phyloP scores from a whole-genome alignment of 2,329 filamentous ascomycete genomes.

The Tolypocladium endophyticum region DNA sequence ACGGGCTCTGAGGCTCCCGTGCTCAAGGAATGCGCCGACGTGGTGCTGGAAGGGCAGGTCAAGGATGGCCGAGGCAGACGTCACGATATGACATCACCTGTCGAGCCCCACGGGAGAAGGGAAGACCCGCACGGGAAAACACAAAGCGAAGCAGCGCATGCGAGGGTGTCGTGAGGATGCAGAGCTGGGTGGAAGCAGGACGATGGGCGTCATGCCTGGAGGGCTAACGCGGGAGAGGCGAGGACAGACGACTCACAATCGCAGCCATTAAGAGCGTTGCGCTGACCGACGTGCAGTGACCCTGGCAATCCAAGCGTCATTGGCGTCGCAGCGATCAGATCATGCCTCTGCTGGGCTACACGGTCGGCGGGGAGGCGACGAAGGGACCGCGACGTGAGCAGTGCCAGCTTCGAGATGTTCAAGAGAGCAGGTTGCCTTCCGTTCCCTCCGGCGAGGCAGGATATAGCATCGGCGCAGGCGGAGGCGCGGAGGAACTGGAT shows the following conservation, averaged over 20 bases:
- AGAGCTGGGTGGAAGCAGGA: background rate
- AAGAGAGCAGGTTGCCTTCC: background rate
- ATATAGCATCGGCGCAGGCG: background rate
- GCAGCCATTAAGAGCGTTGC: slow-evolving; percentile 22
- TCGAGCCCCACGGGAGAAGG: background rate
- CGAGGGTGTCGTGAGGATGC: background rate
- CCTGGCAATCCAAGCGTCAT: background rate
- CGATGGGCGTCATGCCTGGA: background rate
- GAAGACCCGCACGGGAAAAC: background rate
- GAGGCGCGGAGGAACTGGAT: background rate
- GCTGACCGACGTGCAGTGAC: background rate
- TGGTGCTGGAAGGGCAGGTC: background rate
- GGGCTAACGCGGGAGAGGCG: background rate
- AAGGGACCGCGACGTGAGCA: background rate
- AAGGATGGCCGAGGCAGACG: background rate
- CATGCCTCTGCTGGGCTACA: background rate
- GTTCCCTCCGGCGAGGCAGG: background rate
- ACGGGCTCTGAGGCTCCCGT: background rate
- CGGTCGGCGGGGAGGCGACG: background rate
- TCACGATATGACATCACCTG: slow-evolving; percentile 3
- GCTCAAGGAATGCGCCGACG: background rate
- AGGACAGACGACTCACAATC: slow-evolving; percentile 16
- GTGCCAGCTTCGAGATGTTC: background rate
- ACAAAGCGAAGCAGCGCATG: background rate
- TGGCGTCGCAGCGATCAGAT: background rate